These are phyloP conservation scores for Phytophthora crassamura DNA, from an alignment of 352 stramenopile genomes.

Conservation along the genomic window DNA sequence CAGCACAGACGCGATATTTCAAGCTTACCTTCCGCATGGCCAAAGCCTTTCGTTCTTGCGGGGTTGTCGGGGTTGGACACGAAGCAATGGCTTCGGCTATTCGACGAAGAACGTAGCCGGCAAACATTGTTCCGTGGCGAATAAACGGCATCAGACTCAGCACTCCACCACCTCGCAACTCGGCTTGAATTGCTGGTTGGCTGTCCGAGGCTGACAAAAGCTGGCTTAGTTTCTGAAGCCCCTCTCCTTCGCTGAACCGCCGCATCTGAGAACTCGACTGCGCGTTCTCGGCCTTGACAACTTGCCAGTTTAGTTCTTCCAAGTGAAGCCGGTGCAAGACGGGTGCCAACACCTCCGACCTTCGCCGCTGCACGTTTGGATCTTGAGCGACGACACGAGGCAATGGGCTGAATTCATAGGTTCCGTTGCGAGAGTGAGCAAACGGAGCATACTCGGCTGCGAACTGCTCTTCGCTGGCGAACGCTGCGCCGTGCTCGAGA, in stretches of 20 bases:
- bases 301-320: conserved; percentile 57
- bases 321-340: conserved; percentile 44
- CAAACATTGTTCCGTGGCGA: conserved; percentile 69
- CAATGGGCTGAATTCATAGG: conserved; percentile 45
- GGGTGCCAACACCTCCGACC: conserved; percentile 8
- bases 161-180: conserved; percentile 68
- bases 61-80: conserved; percentile 42
- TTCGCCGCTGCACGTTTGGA: conserved; percentile 16
- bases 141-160: conserved; percentile 82
- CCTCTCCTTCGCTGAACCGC: conserved; percentile 55
- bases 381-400: conserved; percentile 24
- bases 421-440: conserved; percentile 27
- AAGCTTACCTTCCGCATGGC: conserved; percentile 62
- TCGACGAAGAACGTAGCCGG: conserved; percentile 56
- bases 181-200: conserved; percentile 70
- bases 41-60: conserved; percentile 60
- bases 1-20: neutral
- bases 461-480: conserved; percentile 53
- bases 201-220: conserved; percentile 48
- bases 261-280: conserved; percentile 51
- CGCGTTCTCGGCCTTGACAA: conserved; percentile 49
- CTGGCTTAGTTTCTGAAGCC: conserved; percentile 53
- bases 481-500: conserved; percentile 39
- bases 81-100: conserved; percentile 49
- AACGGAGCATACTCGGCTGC: conserved; percentile 39